Conservation (phyloP, 2,329 filamentous ascomycete genomes). For the Ceratocystis cubensis region DNA sequence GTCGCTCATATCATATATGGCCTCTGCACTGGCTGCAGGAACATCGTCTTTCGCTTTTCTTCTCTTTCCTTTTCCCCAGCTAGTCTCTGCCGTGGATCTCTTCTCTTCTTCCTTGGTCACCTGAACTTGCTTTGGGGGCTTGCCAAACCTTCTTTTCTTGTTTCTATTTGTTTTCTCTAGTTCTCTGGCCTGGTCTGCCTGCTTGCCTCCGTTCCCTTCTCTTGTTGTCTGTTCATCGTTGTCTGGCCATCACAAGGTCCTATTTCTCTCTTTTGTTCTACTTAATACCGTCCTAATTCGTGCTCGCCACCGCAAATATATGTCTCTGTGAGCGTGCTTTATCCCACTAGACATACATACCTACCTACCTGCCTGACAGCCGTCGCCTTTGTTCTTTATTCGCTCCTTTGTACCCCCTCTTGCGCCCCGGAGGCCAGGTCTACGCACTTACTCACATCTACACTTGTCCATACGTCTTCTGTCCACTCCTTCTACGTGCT, state of each 20-base stretch:
- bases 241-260: not conserved
- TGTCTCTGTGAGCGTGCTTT: not conserved
- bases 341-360: not conserved
- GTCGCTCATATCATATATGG: not conserved
- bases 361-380: not conserved
- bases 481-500: not conserved
- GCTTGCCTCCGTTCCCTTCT: slow-evolving; percentile 9
- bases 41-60: not conserved
- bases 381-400: not conserved
- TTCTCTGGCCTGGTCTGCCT: slow-evolving; percentile 7
- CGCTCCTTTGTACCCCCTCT: not conserved
- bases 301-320: not conserved
- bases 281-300: slow-evolving; percentile 1
- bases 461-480: not conserved
- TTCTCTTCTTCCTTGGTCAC: not conserved
- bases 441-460: not conserved
- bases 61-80: not conserved
- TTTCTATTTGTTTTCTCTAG: not conserved
- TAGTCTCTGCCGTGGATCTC: not conserved
- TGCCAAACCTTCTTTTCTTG: not conserved
- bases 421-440: not conserved
- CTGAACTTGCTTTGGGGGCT: not conserved
- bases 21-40: not conserved
- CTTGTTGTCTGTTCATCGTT: not conserved
- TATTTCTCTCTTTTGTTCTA: not conserved